Evolutionary conservation across 192 early-diverging fungal species (phyloP), one percentile per base, ranked within the genome.

Genomic region (Mortierella alpina): DNA sequence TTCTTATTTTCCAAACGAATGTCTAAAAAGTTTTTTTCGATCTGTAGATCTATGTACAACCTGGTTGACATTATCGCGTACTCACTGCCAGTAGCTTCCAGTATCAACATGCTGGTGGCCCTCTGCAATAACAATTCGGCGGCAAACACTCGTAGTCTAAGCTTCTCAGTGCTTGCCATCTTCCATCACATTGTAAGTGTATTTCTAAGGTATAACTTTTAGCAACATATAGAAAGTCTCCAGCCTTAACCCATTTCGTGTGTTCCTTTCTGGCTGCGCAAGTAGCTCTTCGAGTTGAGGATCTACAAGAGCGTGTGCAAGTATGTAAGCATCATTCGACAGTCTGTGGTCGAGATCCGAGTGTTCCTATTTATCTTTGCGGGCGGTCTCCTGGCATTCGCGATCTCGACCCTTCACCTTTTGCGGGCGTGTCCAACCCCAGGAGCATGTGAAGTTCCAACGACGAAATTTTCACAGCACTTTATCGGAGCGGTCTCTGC

Each of bases 311-410:
- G 46, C 9, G 63, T 77, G 1, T 77, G 75, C 22, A 64, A 70
- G 45, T 71, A 52, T 52, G 76, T 72, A 0, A 79, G 69, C 1
- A 63, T 79, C 40, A 79, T 79, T 13, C 12, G 61, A 17, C 46
- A 71, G 46, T 39, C 51, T 39, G 23, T 72, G 3, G n/a, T 39
- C 5, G 22, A 63, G 58, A 79, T 79, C 58, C 31, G 22, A 18
- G 68, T 72, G 40, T 79, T 79, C 64, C 72, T 79, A 63, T 56
- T 79, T 15, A 79, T 79, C 47, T 72, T 79, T 60, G 76, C 76
- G 2, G 57, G 44, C 9, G 63, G 63, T 0, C 49, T 72, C 22
- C 14, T 79, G 10, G 76, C 69, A 7, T 79, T 79, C 52, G 57
- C 69, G 17, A 60, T 71, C n/a, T 40, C 66, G 15, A 42, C 67